Evolutionary conservation across 2,329 filamentous ascomycete genomes (phyloP).

Genomic region (Sclerotinia nivalis): DNA sequence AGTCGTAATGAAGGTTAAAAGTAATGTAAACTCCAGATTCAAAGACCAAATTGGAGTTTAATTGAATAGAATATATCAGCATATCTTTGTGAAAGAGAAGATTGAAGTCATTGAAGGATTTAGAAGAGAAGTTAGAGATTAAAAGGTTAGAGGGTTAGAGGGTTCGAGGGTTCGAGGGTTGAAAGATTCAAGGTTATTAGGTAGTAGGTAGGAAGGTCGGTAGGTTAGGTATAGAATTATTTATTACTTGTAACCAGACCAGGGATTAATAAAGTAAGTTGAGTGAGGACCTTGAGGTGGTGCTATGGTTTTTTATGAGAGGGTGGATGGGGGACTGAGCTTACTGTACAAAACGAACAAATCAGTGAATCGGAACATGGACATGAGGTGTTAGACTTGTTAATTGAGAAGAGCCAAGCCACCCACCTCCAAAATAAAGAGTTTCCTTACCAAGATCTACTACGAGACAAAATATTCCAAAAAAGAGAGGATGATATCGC

Average conservation of each 20-base stretch:
- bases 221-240: not conserved
- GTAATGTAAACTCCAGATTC: not conserved
- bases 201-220: not conserved
- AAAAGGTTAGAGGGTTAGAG: not conserved
- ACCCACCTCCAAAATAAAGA: not conserved
- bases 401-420: not conserved
- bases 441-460: not conserved
- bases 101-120: not conserved
- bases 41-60: not conserved
- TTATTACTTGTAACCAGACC: too few species aligned
- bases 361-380: not conserved
- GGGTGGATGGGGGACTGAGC: not conserved
- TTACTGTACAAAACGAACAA: too few species aligned
- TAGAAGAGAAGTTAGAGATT: not conserved
- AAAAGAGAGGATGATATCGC: not conserved
- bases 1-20: not conserved
- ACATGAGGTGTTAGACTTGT: not conserved
- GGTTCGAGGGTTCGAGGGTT: too few species aligned
- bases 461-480: not conserved
- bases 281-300: not conserved
- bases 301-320: too few species aligned
- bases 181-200: not conserved
- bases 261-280: too few species aligned
- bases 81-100: conserved; percentile 11
- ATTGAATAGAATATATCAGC: conserved; percentile 31